Conservation (phyloP, 306 rosid genomes). For the Nissolia schottii region DNA sequence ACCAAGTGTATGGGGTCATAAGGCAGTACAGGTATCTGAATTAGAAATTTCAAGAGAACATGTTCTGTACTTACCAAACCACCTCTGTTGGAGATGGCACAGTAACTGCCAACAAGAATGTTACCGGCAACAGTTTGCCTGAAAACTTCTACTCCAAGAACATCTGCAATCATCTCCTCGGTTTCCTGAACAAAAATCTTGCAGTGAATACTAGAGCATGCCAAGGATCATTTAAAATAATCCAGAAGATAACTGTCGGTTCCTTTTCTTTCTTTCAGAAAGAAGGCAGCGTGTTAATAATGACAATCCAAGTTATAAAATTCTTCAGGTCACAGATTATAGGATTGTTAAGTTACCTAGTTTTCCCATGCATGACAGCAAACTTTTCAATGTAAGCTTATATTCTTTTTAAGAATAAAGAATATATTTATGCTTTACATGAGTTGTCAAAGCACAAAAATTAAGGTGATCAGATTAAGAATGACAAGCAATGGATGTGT, state of each 20-base stretch:
- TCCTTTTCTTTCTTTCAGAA: not conserved
- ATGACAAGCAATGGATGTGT: not conserved
- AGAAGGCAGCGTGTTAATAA: not conserved
- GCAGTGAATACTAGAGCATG: not conserved
- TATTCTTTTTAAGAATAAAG: not conserved
- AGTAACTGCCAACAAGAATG: conserved; percentile 77
- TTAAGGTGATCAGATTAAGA: not conserved
- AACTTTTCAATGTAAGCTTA: not conserved
- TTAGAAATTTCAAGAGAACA: not conserved
- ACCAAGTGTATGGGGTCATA: not conserved
- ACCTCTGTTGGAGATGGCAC: conserved; percentile 74
- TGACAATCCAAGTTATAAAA: no score
- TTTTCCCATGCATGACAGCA: not conserved
- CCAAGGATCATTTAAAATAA: not conserved
- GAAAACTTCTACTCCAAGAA: conserved; percentile 90
- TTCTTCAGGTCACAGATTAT: not conserved
- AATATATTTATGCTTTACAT: not conserved
- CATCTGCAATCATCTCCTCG: conserved; percentile 81
- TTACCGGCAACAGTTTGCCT: conserved; percentile 80
- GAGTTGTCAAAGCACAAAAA: not conserved
- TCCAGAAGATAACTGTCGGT: not conserved
- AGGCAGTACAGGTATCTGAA: not conserved
- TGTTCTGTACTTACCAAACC: conserved; percentile 60
- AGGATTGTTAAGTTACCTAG: not conserved
- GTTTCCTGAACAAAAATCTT: conserved; percentile 53